Percentiles rank a stretch among this genome's conserved stretches.
Evolutionary conservation across 257 asterid species (phyloP).

Genomic region (Solanum corneliomulleri): DNA sequence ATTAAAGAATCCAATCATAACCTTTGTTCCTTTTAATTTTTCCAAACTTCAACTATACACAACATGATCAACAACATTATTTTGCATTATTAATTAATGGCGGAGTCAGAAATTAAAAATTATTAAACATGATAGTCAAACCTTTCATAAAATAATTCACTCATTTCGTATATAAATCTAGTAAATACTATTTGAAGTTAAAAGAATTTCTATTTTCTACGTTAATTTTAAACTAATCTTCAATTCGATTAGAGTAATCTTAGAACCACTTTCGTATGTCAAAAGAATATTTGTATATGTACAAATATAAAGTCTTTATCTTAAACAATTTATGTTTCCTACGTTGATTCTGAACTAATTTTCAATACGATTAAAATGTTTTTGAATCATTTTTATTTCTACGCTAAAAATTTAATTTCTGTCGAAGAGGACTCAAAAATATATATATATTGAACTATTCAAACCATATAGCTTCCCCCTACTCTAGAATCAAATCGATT

Average conservation of each 20-base stretch:
- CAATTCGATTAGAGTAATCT: not conserved
- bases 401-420: not conserved
- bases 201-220: not conserved
- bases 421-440: not conserved
- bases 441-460: not conserved
- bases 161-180: not conserved
- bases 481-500: not conserved
- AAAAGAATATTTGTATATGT: not conserved
- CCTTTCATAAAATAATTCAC: not conserved
- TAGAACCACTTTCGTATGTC: not conserved
- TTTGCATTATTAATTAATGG: not conserved
- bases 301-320: not conserved
- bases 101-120: not conserved
- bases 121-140: not conserved
- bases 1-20: constrained; percentile 3
- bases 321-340: not conserved
- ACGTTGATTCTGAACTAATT: not conserved
- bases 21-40: not conserved
- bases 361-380: not conserved
- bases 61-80: not conserved
- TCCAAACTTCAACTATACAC: not conserved
- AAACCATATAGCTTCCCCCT: not conserved
- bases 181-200: not conserved
- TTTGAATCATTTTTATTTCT: not conserved
- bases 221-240: not conserved